phyloP scores from a whole-genome alignment of 1,284 basidiomycete genomes.

The Tilletia walkeri region DNA sequence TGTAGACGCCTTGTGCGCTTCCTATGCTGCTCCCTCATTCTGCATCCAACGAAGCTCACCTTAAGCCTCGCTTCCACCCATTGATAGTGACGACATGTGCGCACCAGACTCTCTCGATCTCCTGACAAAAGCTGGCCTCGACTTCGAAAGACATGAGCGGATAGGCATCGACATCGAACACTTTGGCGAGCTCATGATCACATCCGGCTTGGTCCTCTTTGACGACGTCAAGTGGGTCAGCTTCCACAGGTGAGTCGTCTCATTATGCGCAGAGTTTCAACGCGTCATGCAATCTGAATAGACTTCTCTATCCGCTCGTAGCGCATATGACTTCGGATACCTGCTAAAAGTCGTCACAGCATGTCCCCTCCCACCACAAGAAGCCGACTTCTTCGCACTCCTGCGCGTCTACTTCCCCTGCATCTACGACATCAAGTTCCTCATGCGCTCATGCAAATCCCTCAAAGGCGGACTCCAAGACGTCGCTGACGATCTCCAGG shows the following conservation, averaged over 20 bases:
- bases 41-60: too few species aligned
- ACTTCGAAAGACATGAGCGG: conserved; percentile 89
- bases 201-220: conserved; percentile 84
- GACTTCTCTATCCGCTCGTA: conserved; percentile 51
- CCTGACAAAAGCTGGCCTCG: conserved; percentile 89
- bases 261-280: neutral
- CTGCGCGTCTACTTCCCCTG: conserved; percentile 92
- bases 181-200: conserved; percentile 96
- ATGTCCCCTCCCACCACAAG: conserved; percentile 79
- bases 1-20: conserved; percentile 27
- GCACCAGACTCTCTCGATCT: conserved; percentile 94
- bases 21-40: neutral
- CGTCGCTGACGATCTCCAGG: conserved; percentile 87
- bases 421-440: conserved; percentile 96
- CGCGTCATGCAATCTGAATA: neutral
- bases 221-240: conserved; percentile 95
- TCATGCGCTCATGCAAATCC: conserved; percentile 83
- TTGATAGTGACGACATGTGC: conserved; percentile 89
- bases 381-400: conserved; percentile 85
- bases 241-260: conserved; percentile 80
- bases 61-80: conserved; percentile 16
- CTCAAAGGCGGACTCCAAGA: conserved; percentile 93
- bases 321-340: conserved; percentile 99
- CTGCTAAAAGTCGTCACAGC: conserved; percentile 91
- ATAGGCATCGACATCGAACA: conserved; percentile 88